Evolutionary conservation across 1,284 basidiomycete genomes (phyloP), one percentile per base, ranked within the genome.

Genomic region (Fomitopsis schrenkii): DNA sequence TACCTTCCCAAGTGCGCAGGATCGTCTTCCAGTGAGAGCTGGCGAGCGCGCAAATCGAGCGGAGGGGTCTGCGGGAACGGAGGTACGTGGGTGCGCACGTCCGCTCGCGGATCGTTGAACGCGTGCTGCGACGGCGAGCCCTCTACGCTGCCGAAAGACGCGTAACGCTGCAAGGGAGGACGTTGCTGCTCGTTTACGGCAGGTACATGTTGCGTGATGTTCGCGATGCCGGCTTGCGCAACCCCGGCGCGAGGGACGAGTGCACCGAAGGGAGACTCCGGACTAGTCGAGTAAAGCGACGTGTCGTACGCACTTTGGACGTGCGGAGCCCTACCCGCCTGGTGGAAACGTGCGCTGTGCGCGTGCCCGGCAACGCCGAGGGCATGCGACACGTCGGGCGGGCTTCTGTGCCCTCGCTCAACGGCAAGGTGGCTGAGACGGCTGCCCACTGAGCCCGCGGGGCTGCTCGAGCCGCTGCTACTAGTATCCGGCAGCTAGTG

Each of bases 231-330:
- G 26, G 67, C 63, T 46, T 73, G 70, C 22, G 72, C 72, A 55
- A 74, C 62, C 14, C 72, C 73, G 41, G 70, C 68, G 26, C 70
- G 60, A 35, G 67, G 65, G 35, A 63, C 62, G 22, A 64, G 58
- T 4, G 62, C 66, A 62, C 75, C 71, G 60, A 71, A 72, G 6
- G 69, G 63, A 17, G 63, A 66, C 55, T 67, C 69, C 56, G 52
- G 64, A 70, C 22, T 26, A 59, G 14, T 5, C 26, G 33, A 55
- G 48, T 59, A 56, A 1, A 45, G 52, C 41, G 55, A 57, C 48
- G 45, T 48, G 46, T 57, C 58, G 53, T 59, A 40, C 40, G 38
- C 56, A 40, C 59, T 38, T 53, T 19, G 48, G 2, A 33, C 57
- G 40, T 58, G 56, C 10, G 28, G 1, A 5, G 30, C 8, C 1